Evolutionary conservation across 805 yeast genomes (phyloP), one percentile per base, ranked within the genome.

Genomic region (Myxozyma neotropica): DNA sequence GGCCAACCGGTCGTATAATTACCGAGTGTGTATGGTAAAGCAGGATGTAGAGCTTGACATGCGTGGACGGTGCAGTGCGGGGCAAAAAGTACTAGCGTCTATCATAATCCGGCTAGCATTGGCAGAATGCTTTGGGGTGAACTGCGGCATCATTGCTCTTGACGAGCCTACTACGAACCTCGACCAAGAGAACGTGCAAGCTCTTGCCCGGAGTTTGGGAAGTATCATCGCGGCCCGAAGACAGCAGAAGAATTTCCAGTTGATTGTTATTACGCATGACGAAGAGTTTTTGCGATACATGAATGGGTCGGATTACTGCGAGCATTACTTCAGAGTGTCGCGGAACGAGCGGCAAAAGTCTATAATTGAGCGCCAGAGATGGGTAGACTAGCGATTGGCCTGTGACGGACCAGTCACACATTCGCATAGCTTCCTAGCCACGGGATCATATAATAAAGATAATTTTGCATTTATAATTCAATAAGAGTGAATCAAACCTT

Each of bases 11-110:
- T 58, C 67, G 21, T 65, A 65, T 38, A 65, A 65, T 53, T 65
- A 65, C 57, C 59, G 68, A 4, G 68, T 94, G 19, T 96, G 92
- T 23, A 94, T 94, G 99, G 85, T 85, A 59, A 94, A 94, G 71
- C 89, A 88, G 69, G 93, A 88, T 59, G 88, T 86, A 0, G 98
- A 94, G 72, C 76, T 94, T 49, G 99, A 94, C 71, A 94, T 94
- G 99, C 81, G 99, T 63, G 99, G 99, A 0, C 77, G 99, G 58
- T 94, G 99, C 72, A 89, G 97, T 1, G 98, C 99, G 0, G 99
- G 99, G 0, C 99, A 94, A 73, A 89, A 91, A 69, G 97, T 94
- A 3, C 74, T 94, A 47, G 97, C 98, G 0, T 87, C 95, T 40
- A 92, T 94, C 49, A 84, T 94, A 33, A 93, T 94, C 57, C 79